Conservation (phyloP, 2,329 filamentous ascomycete species). For the Coniochaeta prunicola region DNA sequence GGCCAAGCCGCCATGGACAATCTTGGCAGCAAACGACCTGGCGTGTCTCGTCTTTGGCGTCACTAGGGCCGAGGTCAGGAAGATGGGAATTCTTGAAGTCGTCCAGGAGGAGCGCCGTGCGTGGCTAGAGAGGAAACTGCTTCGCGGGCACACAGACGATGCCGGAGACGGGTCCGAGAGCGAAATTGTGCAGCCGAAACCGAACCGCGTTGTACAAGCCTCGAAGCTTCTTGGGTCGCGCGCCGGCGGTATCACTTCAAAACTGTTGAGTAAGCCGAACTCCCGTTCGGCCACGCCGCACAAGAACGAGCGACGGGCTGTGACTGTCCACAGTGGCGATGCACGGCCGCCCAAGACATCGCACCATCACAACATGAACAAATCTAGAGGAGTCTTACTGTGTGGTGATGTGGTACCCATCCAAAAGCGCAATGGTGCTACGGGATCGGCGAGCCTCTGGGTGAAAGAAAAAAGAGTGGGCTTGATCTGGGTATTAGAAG, state of each 20-base stretch:
- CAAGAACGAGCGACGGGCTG: constrained; percentile 50
- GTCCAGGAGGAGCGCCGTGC: constrained; percentile 81
- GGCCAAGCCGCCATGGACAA: constrained; percentile 84
- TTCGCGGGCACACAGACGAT: constrained; percentile 50
- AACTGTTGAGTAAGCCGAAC: constrained; percentile 76
- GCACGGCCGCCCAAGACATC: constrained; percentile 47
- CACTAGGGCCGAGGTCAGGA: constrained; percentile 89
- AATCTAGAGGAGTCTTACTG: constrained; percentile 67
- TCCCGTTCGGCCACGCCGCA: constrained; percentile 49
- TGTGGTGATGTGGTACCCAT: constrained; percentile 99
- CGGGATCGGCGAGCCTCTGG: constrained; percentile 91
- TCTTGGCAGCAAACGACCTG: constrained; percentile 90
- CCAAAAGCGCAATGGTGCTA: constrained; percentile 86
- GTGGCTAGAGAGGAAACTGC: constrained; percentile 84
- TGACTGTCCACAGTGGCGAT: constrained; percentile 54
- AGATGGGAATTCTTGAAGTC: constrained; percentile 90
- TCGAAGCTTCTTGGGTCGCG: constrained; percentile 59
- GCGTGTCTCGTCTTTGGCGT: constrained; percentile 99
- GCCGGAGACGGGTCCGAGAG: constrained; percentile 27
- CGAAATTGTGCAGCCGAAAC: constrained; percentile 28
- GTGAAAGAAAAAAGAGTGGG: constrained; percentile 95
- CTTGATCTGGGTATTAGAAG: constrained; percentile 95
- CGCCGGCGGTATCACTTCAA: constrained; percentile 74
- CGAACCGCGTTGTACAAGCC: constrained; percentile 30
- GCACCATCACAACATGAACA: constrained; percentile 57